phyloP scores from a whole-genome alignment of 768 basidiomycete species.

The Tulasnella sp. region DNA sequence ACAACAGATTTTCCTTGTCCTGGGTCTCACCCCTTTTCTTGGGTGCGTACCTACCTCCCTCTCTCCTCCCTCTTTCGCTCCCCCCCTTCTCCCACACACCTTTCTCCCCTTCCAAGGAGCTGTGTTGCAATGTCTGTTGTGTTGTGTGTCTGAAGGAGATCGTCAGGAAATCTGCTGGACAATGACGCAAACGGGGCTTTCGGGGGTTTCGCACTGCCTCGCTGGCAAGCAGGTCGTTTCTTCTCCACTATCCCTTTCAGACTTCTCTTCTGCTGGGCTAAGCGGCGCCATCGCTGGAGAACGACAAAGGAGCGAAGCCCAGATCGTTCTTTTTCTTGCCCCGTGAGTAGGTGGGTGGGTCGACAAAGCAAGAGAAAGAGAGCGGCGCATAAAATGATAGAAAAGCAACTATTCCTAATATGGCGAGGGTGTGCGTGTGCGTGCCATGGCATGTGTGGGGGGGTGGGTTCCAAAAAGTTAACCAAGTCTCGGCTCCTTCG shows the following conservation, averaged over 20 bases:
- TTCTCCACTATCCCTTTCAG: too few species aligned
- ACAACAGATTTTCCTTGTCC: constrained; percentile 13
- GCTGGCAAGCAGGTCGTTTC: neutral
- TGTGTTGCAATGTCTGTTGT: neutral
- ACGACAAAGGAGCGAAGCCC: too few species aligned
- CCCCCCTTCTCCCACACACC: neutral
- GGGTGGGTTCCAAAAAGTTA: constrained; percentile 10
- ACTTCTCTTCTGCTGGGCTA: neutral
- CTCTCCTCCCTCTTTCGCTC: neutral
- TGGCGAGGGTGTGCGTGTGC: neutral
- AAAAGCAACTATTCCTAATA: neutral
- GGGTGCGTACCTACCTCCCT: neutral
- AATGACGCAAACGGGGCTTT: neutral
- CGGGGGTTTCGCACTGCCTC: neutral
- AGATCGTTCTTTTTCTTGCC: too few species aligned
- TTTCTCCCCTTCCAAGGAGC: neutral
- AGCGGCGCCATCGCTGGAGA: neutral
- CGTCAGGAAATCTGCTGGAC: neutral
- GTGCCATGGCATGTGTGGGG: neutral
- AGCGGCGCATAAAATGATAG: neutral
- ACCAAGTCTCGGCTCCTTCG: constrained; percentile 12
- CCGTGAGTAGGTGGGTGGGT: neutral
- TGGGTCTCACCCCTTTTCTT: too few species aligned
- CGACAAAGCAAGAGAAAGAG: neutral
- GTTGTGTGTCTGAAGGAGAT: neutral